Percentiles rank a stretch among this genome's conserved stretches.
Evolutionary conservation across 2,329 filamentous ascomycete species (phyloP).

Genomic region (Aspergillus caelatus): DNA sequence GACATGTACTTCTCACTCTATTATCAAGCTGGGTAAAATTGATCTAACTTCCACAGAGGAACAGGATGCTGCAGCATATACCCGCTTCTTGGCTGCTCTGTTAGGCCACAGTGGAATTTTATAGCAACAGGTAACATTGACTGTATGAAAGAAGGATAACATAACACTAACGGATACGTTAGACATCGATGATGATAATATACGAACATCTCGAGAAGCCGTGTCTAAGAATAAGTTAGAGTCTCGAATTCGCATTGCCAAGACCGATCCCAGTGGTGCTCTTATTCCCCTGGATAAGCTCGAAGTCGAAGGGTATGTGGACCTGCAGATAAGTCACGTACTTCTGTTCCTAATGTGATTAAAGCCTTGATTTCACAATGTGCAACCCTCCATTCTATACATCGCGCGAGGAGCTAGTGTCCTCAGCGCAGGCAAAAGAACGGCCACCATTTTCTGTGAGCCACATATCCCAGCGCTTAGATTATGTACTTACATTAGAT

Average conservation of each 20-base stretch:
- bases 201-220: slow-evolving; percentile 69
- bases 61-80: slow-evolving; percentile 93
- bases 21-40: background rate
- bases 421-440: slow-evolving; percentile 67
- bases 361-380: slow-evolving; percentile 78
- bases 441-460: slow-evolving; percentile 70
- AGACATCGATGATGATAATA: slow-evolving; percentile 75
- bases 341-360: slow-evolving; percentile 12
- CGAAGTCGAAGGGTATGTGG: slow-evolving; percentile 27
- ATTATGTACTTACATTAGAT: slow-evolving; percentile 6
- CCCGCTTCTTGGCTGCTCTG: slow-evolving; percentile 73
- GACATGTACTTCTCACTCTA: slow-evolving; percentile 61
- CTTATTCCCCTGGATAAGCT: slow-evolving; percentile 65
- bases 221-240: slow-evolving; percentile 67
- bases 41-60: slow-evolving; percentile 55
- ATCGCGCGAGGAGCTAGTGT: slow-evolving; percentile 69
- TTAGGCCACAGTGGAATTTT: slow-evolving; percentile 72
- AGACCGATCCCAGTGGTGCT: slow-evolving; percentile 53
- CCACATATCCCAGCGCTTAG: background rate
- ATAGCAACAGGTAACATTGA: slow-evolving; percentile 60
- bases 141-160: background rate
- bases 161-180: background rate
- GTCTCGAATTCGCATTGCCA: slow-evolving; percentile 65
- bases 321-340: background rate
- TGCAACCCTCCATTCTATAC: slow-evolving; percentile 94